Conservation (phyloP, 1,284 basidiomycete genomes). For the Fomitopsis palustris region DNA sequence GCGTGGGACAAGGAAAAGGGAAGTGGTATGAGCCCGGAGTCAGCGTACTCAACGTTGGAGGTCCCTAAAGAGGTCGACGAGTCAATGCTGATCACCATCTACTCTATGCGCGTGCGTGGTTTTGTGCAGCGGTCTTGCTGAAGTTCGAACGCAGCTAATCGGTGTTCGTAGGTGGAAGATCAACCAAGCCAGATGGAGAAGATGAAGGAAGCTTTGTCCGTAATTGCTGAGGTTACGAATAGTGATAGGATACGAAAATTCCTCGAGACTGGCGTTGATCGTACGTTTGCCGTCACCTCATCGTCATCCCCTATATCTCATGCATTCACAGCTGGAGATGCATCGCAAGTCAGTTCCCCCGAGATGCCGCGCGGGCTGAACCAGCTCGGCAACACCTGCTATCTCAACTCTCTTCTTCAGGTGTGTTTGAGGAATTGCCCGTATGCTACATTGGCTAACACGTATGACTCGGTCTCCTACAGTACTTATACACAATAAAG, state of each 20-base stretch:
- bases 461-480: slow-evolving; percentile 2
- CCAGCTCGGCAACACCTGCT: slow-evolving; percentile 93
- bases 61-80: slow-evolving; percentile 72
- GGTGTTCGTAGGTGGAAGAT: slow-evolving; percentile 57
- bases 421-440: slow-evolving; percentile 30
- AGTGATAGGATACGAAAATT: slow-evolving; percentile 71
- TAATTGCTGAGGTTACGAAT: slow-evolving; percentile 69
- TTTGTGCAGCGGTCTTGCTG: no score
- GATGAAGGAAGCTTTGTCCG: slow-evolving; percentile 63
- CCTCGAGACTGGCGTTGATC: slow-evolving; percentile 63
- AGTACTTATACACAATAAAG: slow-evolving; percentile 96
- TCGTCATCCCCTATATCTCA: slow-evolving; percentile 2
- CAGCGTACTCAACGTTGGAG: slow-evolving; percentile 74
- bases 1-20: slow-evolving; percentile 53
- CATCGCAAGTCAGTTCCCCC: slow-evolving; percentile 42
- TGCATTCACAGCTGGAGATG: slow-evolving; percentile 57
- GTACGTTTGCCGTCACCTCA: slow-evolving; percentile 39
- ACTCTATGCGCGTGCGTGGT: slow-evolving; percentile 62
- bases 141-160: neutral
- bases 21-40: slow-evolving; percentile 62
- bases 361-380: slow-evolving; percentile 85
- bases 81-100: slow-evolving; percentile 71
- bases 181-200: slow-evolving; percentile 56
- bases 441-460: neutral
- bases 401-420: slow-evolving; percentile 85